Base-by-base conservation (phyloP, 202 grass and related monocot species). In the Hordeum pubiflorum region DNA sequence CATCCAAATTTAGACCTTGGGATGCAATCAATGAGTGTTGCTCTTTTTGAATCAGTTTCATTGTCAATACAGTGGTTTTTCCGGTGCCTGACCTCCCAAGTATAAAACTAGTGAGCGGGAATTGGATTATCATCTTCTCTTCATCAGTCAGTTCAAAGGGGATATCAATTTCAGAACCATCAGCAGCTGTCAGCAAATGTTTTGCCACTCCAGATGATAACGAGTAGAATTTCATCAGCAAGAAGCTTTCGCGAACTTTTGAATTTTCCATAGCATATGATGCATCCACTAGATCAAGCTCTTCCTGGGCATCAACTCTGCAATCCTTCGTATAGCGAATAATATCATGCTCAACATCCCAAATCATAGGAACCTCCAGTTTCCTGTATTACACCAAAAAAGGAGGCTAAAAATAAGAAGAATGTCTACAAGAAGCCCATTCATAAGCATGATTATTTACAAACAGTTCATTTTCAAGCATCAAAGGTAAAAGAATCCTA, bases 191-290 rank as follows among this genome's bases (percentile, higher is more conserved):
- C 10, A 97, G 84, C 85, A 94, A 92, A 83, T 97, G 89, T 63
- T 87, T 88, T 74, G 78, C 83, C 54, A 94, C 66, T 31, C 89
- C 89, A 17, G 91, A 89, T 39, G 94, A 97, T 81, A 97, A 50
- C 10, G 91, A 89, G 72, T 92, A 97, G 77, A 97, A 97, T 63
- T 91, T 97, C 94, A 97, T 92, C 36, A 97, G 71, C 56, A 97
- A 73, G 44, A 97, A 87, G 50, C 94, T 94, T 56, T 97, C 91
- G 11, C 64, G 92, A 70, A 97, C 94, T 90, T 92, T 92, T 10
- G 91, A 90, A 70, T 94, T 88, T 64, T 97, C 94, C 77, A 92
- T 61, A 31, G 44, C 56, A 62, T 43, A 58, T 26, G 80, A 72
- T 44, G 38, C 58, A 31, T 92, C 83, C 58, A 86, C 29, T 2